phyloP scores from a whole-genome alignment of 805 yeast species.

The Pichia thaimueangensis region DNA sequence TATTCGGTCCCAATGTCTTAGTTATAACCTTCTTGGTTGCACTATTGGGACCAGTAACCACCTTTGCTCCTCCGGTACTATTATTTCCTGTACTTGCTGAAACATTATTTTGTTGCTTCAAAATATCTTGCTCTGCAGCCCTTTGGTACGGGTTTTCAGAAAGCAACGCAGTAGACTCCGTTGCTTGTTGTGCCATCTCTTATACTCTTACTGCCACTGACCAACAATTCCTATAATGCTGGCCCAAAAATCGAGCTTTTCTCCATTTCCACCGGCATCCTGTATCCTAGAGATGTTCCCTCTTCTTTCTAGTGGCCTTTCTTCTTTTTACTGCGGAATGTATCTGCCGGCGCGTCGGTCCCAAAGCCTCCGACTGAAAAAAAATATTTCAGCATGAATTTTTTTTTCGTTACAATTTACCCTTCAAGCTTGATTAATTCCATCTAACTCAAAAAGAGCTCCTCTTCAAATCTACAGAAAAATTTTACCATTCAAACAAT shows the following conservation, averaged over 20 bases:
- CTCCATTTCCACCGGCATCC: no score
- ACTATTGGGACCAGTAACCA: background rate
- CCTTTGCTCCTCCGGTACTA: background rate
- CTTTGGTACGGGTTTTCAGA: conserved; percentile 29
- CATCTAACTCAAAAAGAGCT: no score
- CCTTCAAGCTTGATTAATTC: no score
- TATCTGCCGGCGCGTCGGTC: conserved; percentile 5
- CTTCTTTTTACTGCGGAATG: background rate
- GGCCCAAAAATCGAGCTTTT: no score
- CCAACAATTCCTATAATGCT: no score
- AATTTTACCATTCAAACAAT: no score
- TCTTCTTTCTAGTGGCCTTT: no score
- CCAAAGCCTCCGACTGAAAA: background rate
- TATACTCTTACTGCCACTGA: no score
- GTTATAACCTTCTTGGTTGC: conserved; percentile 19
- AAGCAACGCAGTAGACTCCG: conserved; percentile 24
- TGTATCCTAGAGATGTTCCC: no score
- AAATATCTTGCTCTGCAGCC: background rate
- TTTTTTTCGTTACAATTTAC: no score
- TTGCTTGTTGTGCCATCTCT: conserved; percentile 5
- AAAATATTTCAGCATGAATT: conserved; percentile 3
- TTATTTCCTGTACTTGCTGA: background rate
- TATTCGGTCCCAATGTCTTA: conserved; percentile 37
- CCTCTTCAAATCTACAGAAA: no score
- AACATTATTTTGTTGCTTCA: background rate